Percentiles rank a stretch among this genome's conserved stretches.
These are phyloP conservation scores for Coffea humblotiana DNA, from an alignment of 305 asterid genomes.

Conservation along the genomic window DNA sequence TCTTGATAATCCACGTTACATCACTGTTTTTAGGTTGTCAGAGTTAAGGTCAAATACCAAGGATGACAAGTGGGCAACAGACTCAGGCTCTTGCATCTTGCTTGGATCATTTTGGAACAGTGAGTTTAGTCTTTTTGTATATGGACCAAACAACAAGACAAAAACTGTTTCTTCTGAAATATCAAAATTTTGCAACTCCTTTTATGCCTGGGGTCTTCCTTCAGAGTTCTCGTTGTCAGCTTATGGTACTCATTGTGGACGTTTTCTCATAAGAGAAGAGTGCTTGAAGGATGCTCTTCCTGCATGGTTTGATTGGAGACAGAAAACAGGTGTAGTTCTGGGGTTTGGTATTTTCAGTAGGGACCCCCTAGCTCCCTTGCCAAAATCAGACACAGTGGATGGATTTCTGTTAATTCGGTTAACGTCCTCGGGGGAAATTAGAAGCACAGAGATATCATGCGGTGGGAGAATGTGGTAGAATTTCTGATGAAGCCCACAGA, in stretches of 20 bases:
- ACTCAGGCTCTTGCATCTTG: slow-evolving; percentile 69
- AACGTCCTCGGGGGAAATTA: slow-evolving; percentile 76
- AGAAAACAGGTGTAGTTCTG: slow-evolving; percentile 50
- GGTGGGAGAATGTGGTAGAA: slow-evolving; percentile 38
- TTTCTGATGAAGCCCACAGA: slow-evolving; percentile 36
- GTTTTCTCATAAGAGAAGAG: slow-evolving; percentile 54
- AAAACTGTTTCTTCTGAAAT: slow-evolving; percentile 31
- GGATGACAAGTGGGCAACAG: slow-evolving; percentile 55
- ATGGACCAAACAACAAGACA: slow-evolving; percentile 48
- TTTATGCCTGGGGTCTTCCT: slow-evolving; percentile 67
- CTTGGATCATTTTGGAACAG: slow-evolving; percentile 83
- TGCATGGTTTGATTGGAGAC: slow-evolving; percentile 83
- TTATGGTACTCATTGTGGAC: slow-evolving; percentile 56
- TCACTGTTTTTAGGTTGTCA: slow-evolving; percentile 51
- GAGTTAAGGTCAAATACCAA: slow-evolving; percentile 51
- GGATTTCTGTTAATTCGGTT: slow-evolving; percentile 60
- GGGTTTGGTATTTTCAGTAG: slow-evolving; percentile 65
- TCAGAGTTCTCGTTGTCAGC: slow-evolving; percentile 45
- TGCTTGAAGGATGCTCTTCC: slow-evolving; percentile 46
- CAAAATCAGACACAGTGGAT: slow-evolving; percentile 38
- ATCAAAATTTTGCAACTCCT: slow-evolving; percentile 42
- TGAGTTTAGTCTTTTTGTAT: slow-evolving; percentile 61
- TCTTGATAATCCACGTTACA: slow-evolving; percentile 51
- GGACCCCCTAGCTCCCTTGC: slow-evolving; percentile 32
- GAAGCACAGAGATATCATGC: slow-evolving; percentile 67